Conservation (phyloP, 108 stramenopile species). For the Nitzschia sp. region DNA sequence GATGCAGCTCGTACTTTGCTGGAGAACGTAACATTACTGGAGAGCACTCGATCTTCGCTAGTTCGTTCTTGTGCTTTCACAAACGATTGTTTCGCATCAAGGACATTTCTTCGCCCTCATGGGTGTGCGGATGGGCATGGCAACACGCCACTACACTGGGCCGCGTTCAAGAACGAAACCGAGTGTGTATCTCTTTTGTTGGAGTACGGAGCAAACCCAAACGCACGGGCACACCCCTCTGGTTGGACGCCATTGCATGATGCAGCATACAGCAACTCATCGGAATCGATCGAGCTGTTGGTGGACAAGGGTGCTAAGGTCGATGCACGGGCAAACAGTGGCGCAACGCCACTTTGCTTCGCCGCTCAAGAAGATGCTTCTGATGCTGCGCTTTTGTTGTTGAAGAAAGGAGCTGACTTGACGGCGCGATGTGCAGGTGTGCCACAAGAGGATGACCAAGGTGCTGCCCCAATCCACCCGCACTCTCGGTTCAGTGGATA, state of each 20-base stretch:
- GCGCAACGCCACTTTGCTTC: conserved; percentile 87
- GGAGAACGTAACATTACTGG: conserved; percentile 37
- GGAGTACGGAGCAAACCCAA: conserved; percentile 64
- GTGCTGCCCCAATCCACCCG: conserved; percentile 47
- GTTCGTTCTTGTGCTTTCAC: conserved; percentile 49
- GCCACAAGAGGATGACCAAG: conserved; percentile 42
- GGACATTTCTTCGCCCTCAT: conserved; percentile 30
- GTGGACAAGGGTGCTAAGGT: conserved; percentile 75
- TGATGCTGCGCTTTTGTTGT: conserved; percentile 52
- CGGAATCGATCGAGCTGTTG: conserved; percentile 64
- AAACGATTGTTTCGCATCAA: conserved; percentile 14
- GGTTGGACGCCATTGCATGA: conserved; percentile 92
- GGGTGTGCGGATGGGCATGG: conserved; percentile 80
- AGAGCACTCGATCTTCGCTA: conserved; percentile 46
- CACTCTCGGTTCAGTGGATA: conserved; percentile 84
- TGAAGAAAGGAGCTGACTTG: conserved; percentile 77
- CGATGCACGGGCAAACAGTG: conserved; percentile 74
- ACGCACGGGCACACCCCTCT: conserved; percentile 77
- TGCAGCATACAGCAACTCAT: conserved; percentile 84
- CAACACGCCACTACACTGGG: conserved; percentile 89
- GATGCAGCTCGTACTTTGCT: conserved; percentile 56
- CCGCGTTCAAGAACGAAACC: conserved; percentile 82
- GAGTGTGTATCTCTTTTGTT: conserved; percentile 71
- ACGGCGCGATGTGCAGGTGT: conserved; percentile 68
- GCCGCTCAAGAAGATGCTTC: conserved; percentile 85